Conservation (phyloP, 129 eudicot species). For the carrot (Daucus carota) region DNA sequence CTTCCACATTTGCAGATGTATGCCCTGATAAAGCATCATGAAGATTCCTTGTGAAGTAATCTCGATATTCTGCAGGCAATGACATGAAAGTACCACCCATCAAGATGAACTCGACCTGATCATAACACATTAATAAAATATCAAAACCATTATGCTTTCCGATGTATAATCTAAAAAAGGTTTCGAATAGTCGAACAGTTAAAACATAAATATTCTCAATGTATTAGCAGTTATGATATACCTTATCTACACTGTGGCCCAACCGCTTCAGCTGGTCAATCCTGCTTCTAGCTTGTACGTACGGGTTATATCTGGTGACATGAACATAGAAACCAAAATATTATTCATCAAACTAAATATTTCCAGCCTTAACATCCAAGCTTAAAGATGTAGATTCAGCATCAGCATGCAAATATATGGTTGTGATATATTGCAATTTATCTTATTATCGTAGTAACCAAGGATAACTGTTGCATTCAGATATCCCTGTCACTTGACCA, state of each 20-base stretch:
- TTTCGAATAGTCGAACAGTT: neutral
- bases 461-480: neutral
- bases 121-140: neutral
- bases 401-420: neutral
- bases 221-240: constrained; percentile 12
- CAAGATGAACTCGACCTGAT: constrained; percentile 86
- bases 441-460: neutral
- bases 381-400: neutral
- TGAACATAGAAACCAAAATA: neutral
- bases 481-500: neutral
- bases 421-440: neutral
- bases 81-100: constrained; percentile 99
- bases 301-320: constrained; percentile 78
- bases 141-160: neutral
- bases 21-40: constrained; percentile 98
- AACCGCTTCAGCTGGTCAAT: constrained; percentile 93
- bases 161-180: neutral
- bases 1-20: constrained; percentile 96
- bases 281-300: constrained; percentile 95
- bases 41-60: constrained; percentile 83
- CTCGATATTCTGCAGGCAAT: constrained; percentile 89
- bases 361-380: neutral
- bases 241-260: constrained; percentile 99
- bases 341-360: neutral
- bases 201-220: constrained; percentile 4